A percentile compares a stretch with the other conserved stretches of the same genome.
These are phyloP conservation scores for Pochonia chlamydosporia DNA, from an alignment of 2,329 filamentous ascomycete species.

Conservation along the genomic window DNA sequence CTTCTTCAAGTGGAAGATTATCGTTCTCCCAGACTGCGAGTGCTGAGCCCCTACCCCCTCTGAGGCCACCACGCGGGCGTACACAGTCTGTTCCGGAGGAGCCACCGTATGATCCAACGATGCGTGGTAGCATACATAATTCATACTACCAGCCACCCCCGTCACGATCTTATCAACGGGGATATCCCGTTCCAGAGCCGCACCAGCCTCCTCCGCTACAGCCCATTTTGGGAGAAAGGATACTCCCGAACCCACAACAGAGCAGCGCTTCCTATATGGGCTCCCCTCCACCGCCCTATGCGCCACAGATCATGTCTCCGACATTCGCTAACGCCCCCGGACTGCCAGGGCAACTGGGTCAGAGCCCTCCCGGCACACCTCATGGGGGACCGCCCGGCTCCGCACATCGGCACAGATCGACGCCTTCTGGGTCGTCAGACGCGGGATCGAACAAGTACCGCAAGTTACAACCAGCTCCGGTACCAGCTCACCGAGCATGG, in stretches of 20 bases:
- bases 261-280: slow-evolving; percentile 23
- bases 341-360: slow-evolving; percentile 23
- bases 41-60: slow-evolving; percentile 31
- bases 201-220: slow-evolving; percentile 24
- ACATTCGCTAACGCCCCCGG: slow-evolving; percentile 27
- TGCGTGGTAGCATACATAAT: slow-evolving; percentile 22
- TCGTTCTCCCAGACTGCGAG: slow-evolving; percentile 29
- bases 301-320: slow-evolving; percentile 28
- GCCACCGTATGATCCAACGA: slow-evolving; percentile 23
- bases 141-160: slow-evolving; percentile 26
- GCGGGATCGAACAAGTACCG: slow-evolving; percentile 42
- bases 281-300: slow-evolving; percentile 27
- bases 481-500: slow-evolving; percentile 45
- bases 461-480: slow-evolving; percentile 53
- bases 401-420: slow-evolving; percentile 29
- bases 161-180: slow-evolving; percentile 24
- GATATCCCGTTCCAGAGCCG: slow-evolving; percentile 20
- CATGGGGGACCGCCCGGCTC: slow-evolving; percentile 22
- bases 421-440: slow-evolving; percentile 31
- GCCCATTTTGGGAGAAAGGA: slow-evolving; percentile 24
- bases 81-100: slow-evolving; percentile 29
- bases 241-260: slow-evolving; percentile 28
- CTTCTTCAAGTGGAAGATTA: slow-evolving; percentile 21
- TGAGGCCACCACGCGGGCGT: slow-evolving; percentile 31
- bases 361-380: slow-evolving; percentile 29